phyloP scores from a whole-genome alignment of 2,329 filamentous ascomycete genomes.

The Pyrenophora graminea region DNA sequence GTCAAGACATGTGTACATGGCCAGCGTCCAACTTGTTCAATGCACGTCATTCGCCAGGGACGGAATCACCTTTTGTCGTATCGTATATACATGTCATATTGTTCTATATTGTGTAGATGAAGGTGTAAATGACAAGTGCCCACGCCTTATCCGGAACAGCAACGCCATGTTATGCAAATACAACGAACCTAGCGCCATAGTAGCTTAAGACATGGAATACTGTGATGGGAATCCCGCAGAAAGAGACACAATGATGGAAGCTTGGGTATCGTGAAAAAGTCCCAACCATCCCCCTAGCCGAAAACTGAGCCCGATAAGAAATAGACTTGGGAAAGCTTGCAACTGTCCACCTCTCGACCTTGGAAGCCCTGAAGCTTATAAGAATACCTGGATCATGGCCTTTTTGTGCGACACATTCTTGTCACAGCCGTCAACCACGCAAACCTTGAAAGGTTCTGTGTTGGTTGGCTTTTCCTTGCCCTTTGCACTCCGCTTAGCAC shows the following conservation, averaged over 20 bases:
- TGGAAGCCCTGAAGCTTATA: conserved; percentile 25
- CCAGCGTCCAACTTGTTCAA: no score
- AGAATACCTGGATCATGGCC: conserved; percentile 49
- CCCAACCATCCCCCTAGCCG: conserved; percentile 6
- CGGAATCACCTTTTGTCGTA: no score
- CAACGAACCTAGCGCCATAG: conserved; percentile 8
- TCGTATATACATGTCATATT: no score
- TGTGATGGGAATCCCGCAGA: background rate
- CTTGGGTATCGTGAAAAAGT: conserved; percentile 18
- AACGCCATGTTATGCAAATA: conserved; percentile 27
- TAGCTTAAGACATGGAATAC: background rate
- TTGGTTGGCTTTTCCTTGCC: conserved; percentile 44
- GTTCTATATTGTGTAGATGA: no score
- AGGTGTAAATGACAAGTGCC: background rate
- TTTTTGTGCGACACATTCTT: conserved; percentile 40
- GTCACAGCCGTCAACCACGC: conserved; percentile 52
- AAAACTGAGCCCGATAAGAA: background rate
- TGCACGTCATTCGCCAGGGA: no score
- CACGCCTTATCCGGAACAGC: background rate
- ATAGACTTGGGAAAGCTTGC: background rate
- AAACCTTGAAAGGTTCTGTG: conserved; percentile 50
- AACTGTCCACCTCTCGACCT: background rate
- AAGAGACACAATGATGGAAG: conserved; percentile 3
- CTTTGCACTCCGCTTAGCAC: conserved; percentile 43
- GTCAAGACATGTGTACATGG: no score